Percentiles rank a stretch among this genome's conserved stretches.
phyloP scores from a whole-genome alignment of 1,284 basidiomycete genomes.

The Salmacisia buchloeana region DNA sequence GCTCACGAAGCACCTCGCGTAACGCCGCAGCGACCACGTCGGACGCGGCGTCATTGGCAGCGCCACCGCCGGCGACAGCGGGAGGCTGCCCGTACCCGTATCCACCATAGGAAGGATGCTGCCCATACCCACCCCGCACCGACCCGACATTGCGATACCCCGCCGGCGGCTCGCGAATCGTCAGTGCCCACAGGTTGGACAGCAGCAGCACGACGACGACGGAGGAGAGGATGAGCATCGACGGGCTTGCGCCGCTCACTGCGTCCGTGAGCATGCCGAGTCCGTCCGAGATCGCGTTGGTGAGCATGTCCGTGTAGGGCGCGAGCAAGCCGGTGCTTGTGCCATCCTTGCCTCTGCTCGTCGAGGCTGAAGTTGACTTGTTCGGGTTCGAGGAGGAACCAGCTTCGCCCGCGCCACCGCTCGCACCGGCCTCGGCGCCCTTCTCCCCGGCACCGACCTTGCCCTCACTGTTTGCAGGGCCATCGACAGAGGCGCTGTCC shows the following conservation, averaged over 20 bases:
- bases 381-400: too few species aligned
- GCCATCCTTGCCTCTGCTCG: too few species aligned
- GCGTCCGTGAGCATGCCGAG: conserved; percentile 21
- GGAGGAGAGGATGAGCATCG: conserved; percentile 30
- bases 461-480: conserved; percentile 15
- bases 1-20: conserved; percentile 1
- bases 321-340: not conserved
- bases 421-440: not conserved
- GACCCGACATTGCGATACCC: not conserved
- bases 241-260: conserved; percentile 18
- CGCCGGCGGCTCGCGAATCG: conserved; percentile 6
- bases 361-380: too few species aligned
- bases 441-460: conserved; percentile 12
- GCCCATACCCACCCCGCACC: not conserved
- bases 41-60: not conserved
- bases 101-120: too few species aligned
- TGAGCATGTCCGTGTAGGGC: not conserved
- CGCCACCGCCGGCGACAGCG: too few species aligned
- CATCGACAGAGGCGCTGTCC: conserved; percentile 28
- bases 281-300: conserved; percentile 10
- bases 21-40: not conserved
- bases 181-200: conserved; percentile 49
- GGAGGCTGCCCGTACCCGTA: too few species aligned
- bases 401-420: not conserved
- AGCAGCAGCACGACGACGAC: conserved; percentile 48